These are phyloP conservation scores for Medicago truncatula DNA, from an alignment of 306 rosid species.

Conservation along the genomic window MtrunA17r5.0-ANR NC_053048.1:50850001-50850500, in stretches of 20 bases:
- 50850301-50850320: slow-evolving; percentile 3
- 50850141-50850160: slow-evolving; percentile 5
- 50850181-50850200: slow-evolving; percentile 3
- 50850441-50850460: slow-evolving; percentile 15
- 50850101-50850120: neutral
- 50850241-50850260: neutral
- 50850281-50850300: neutral
- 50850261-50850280: slow-evolving; percentile 13
- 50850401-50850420: slow-evolving; percentile 17
- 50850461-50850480: slow-evolving; percentile 21
- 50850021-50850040: slow-evolving; percentile 19
- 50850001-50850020: slow-evolving; percentile 55
- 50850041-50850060: neutral
- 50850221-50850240: neutral
- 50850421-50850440: slow-evolving; percentile 7
- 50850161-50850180: slow-evolving; percentile 19
- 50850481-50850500: slow-evolving; percentile 44
- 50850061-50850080: slow-evolving; percentile 5
- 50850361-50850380: slow-evolving; percentile 21
- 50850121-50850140: slow-evolving; percentile 5
- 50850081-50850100: slow-evolving; percentile 14
- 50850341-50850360: neutral
- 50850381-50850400: slow-evolving; percentile 9
- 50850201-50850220: neutral
- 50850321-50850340: slow-evolving; percentile 27